phyloP scores from a whole-genome alignment of 129 eudicot species.

The Centrapalus pauciflorus region DNA sequence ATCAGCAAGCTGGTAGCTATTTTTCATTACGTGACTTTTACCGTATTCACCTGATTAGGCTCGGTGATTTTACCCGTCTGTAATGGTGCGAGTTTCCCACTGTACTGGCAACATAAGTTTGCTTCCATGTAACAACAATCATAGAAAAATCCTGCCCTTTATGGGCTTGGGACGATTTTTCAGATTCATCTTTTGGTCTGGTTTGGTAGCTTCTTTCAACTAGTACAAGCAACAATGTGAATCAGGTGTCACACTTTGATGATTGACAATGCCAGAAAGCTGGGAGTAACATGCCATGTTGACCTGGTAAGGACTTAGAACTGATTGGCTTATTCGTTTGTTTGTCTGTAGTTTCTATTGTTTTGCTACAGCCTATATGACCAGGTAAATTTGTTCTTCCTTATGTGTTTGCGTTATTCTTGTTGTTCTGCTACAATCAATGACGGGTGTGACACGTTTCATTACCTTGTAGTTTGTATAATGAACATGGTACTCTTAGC shows the following conservation, averaged over 20 bases:
- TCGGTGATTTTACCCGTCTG: neutral
- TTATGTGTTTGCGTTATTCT: neutral
- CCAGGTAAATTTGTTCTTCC: neutral
- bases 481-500: no score
- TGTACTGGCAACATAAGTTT: neutral
- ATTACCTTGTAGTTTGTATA: no score
- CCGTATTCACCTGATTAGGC: no score
- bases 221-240: conserved; percentile 14
- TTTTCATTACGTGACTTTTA: neutral
- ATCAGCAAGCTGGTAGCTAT: neutral
- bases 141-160: neutral
- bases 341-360: neutral
- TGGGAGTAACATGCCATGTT: no score
- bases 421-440: no score
- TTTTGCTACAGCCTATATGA: neutral
- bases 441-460: no score
- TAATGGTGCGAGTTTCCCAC: neutral
- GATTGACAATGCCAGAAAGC: conserved; percentile 4
- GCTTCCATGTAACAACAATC: neutral
- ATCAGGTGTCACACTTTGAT: no score
- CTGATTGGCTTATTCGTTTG: neutral
- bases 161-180: neutral
- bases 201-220: neutral
- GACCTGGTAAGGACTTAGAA: neutral
- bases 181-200: neutral